These are phyloP conservation scores for Leishmania turanica DNA, from an alignment of 208 protist species.

Conservation along the genomic window DNA sequence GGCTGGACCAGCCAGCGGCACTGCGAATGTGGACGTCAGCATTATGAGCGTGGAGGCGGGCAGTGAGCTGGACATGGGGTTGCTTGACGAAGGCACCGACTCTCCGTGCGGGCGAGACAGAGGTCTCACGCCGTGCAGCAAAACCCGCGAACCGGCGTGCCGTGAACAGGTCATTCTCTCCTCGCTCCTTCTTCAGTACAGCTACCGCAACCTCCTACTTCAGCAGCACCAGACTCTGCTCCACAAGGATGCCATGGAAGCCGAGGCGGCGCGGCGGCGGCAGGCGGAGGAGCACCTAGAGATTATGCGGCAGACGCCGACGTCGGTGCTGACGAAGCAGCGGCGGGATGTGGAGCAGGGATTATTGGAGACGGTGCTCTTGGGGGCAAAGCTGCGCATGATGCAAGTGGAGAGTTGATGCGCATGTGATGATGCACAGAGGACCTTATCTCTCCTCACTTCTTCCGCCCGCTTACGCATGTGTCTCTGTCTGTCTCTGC, in stretches of 20 bases:
- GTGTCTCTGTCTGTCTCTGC: background rate
- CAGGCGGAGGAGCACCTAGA: constrained; percentile 29
- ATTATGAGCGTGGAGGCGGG: background rate
- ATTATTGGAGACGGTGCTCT: constrained; percentile 56
- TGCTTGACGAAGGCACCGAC: background rate
- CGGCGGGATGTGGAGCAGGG: constrained; percentile 64
- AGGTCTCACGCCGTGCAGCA: constrained; percentile 14
- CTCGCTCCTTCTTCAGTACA: constrained; percentile 53
- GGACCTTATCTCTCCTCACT: background rate
- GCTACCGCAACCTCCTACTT: constrained; percentile 65
- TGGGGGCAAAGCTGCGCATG: constrained; percentile 30
- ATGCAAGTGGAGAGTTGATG: constrained; percentile 26
- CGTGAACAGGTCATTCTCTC: constrained; percentile 47
- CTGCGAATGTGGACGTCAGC: background rate
- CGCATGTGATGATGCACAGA: background rate
- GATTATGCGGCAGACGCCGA: constrained; percentile 15
- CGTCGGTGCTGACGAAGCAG: constrained; percentile 65
- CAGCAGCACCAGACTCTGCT: constrained; percentile 67
- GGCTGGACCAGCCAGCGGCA: constrained; percentile 2
- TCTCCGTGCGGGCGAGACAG: background rate
- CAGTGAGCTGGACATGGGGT: constrained; percentile 16
- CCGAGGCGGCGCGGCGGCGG: constrained; percentile 20
- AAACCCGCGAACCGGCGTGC: constrained; percentile 26
- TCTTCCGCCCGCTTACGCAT: background rate
- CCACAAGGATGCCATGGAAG: constrained; percentile 27